Conservation (phyloP, 352 stramenopile genomes). For the Poterioochromonas sp. region DNA sequence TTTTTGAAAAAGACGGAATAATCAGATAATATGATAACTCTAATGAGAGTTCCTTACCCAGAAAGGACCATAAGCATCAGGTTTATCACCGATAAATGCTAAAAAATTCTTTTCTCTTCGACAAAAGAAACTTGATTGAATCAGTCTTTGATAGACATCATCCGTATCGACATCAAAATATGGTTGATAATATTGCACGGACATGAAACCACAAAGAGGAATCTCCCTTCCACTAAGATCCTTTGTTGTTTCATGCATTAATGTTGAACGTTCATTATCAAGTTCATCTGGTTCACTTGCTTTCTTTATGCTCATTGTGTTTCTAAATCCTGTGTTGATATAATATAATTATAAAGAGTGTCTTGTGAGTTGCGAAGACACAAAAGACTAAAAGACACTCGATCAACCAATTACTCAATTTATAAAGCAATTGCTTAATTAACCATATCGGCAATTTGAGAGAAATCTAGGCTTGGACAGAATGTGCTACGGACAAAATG, state of each 20-base stretch:
- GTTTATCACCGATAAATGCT: constrained; percentile 1
- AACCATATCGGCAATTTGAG: too few relatives aligned
- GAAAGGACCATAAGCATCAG: constrained; percentile 34
- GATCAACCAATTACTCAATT: too few relatives aligned
- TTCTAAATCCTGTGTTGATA: too few relatives aligned
- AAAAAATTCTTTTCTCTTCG: constrained; percentile 27
- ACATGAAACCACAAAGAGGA: constrained; percentile 9
- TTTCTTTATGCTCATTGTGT: too few relatives aligned
- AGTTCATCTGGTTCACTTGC: neutral
- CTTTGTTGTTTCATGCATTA: neutral
- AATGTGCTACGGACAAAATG: too few relatives aligned
- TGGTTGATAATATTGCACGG: constrained; percentile 24
- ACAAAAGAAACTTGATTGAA: constrained; percentile 6
- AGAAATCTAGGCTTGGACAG: too few relatives aligned
- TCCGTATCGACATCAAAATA: constrained; percentile 36
- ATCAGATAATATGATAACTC: neutral
- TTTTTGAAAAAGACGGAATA: neutral
- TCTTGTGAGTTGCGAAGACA: too few relatives aligned
- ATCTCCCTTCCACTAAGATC: neutral
- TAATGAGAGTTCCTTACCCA: constrained; percentile 19
- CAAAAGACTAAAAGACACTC: too few relatives aligned
- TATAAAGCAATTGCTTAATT: too few relatives aligned
- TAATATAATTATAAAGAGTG: too few relatives aligned
- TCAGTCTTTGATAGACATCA: neutral
- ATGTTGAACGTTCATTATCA: neutral